A percentile compares a stretch with the other conserved stretches of the same genome.
Conservation (phyloP, 2,329 filamentous ascomycete genomes). For the Fusarium sp. region DNA sequence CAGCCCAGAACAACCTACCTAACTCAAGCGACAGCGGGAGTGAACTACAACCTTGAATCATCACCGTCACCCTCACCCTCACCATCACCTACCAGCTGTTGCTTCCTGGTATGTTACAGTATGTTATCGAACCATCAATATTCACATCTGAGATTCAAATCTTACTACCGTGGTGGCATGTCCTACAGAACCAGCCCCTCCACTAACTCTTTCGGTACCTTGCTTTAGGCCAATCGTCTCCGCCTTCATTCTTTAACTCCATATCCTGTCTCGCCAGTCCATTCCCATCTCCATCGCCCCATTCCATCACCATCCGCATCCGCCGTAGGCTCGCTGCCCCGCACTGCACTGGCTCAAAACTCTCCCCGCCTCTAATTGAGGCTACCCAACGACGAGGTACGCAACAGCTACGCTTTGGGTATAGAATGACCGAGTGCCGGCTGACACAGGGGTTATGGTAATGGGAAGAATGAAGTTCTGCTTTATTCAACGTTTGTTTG, state of each 20-base stretch:
- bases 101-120: no score
- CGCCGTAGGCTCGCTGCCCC: constrained; percentile 28
- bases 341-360: constrained; percentile 30
- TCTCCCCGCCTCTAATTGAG: constrained; percentile 31
- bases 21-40: neutral
- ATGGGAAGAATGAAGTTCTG: constrained; percentile 19
- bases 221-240: constrained; percentile 5
- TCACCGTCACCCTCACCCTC: constrained; percentile 4
- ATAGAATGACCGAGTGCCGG: constrained; percentile 22
- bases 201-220: neutral
- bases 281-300: constrained; percentile 29
- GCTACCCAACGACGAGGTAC: constrained; percentile 17
- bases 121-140: neutral
- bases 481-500: neutral
- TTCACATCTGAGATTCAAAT: constrained; percentile 14
- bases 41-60: neutral
- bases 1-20: constrained; percentile 9
- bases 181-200: neutral
- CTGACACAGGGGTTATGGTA: constrained; percentile 14
- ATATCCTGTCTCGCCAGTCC: constrained; percentile 21
- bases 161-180: neutral
- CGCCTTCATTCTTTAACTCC: constrained; percentile 36
- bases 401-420: constrained; percentile 34
- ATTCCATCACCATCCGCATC: constrained; percentile 35
- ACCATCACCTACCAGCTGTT: no score